phyloP scores from a whole-genome alignment of 1,284 basidiomycete genomes.

The Ustilago crameri region DNA sequence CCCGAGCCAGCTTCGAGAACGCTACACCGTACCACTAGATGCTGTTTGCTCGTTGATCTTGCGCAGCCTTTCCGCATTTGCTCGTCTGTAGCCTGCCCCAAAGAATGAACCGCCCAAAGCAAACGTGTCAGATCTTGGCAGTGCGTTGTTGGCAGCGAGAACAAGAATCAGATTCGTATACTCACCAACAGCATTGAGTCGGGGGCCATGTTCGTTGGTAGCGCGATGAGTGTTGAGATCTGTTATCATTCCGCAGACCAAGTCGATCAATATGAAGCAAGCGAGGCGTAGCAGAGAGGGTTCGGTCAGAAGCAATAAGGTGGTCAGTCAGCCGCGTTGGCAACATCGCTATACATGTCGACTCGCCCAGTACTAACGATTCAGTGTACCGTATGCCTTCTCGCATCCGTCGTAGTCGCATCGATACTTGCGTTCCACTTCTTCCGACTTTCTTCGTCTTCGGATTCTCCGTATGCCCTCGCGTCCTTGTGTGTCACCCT shows the following conservation, averaged over 20 bases:
- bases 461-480: constrained; percentile 38
- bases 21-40: not conserved
- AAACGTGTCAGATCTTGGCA: constrained; percentile 3
- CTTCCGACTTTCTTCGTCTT: constrained; percentile 57
- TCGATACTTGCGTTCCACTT: constrained; percentile 85
- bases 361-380: constrained; percentile 70
- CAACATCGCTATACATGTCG: constrained; percentile 14
- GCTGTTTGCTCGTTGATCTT: constrained; percentile 2
- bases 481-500: constrained; percentile 2
- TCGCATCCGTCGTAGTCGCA: constrained; percentile 83
- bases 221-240: constrained; percentile 51
- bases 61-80: constrained; percentile 25
- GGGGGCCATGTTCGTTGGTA: constrained; percentile 40
- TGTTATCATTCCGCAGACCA: not conserved
- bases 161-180: not conserved
- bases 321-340: not conserved
- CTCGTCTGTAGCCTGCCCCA: constrained; percentile 30
- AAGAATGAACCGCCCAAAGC: not conserved
- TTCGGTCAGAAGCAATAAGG: not conserved
- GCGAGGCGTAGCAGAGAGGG: not conserved
- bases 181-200: constrained; percentile 47
- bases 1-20: not conserved
- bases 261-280: not conserved
- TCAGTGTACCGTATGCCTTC: constrained; percentile 86
- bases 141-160: not conserved